Base-by-base conservation (phyloP, 2,329 filamentous ascomycete species). In the Leptographium galeiforme region DNA sequence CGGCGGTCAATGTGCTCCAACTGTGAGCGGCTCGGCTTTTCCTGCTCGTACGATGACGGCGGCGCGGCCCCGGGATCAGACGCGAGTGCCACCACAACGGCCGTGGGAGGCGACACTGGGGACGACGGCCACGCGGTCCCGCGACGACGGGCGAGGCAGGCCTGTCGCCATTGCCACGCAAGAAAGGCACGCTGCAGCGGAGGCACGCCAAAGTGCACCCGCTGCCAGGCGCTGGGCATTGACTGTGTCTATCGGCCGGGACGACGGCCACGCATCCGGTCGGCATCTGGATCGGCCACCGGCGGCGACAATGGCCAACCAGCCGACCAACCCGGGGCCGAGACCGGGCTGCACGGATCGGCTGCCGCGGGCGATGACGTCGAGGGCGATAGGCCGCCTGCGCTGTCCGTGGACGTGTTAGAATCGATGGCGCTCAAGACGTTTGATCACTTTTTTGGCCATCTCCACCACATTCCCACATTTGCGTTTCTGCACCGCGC, bases 401-500 rank as follows among this genome's bases (percentile, higher is more conserved):
- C n/a, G 25, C 45, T 36, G 53, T 50, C 51, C 51, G 47, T 50
- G 47, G 71, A 72, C 56, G 67, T 67, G 48, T 66, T 75, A 57
- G 74, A 78, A 59, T 66, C 70, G 25, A 61, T 79, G 32, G 74
- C 77, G 43, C 67, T 72, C 50, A 71, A 71, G 41, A 76, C 75
- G 7, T 77, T 80, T 57, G 75, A 76, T 59, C 72, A 74, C 58
- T 80, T 78, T 65, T 80, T 80, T 62, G 73, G 74, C 44, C 74
- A 79, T 60, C 70, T 80, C 43, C 76, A 80, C 63, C 77, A 80
- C 57, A 76, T 80, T 51, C 75, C 77, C 46, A 75, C 77, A 59
- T 77, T 76, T 64, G 77, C 76, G 12, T 81, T 80, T 54, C 64
- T 81, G 16, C 77, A 81, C 59, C 75, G 76, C 32, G 76, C 77